A percentile compares a stretch with the other conserved stretches of the same genome.
Evolutionary conservation across 2,329 filamentous ascomycete genomes (phyloP).

Genomic region (Cercospora sp.): DNA sequence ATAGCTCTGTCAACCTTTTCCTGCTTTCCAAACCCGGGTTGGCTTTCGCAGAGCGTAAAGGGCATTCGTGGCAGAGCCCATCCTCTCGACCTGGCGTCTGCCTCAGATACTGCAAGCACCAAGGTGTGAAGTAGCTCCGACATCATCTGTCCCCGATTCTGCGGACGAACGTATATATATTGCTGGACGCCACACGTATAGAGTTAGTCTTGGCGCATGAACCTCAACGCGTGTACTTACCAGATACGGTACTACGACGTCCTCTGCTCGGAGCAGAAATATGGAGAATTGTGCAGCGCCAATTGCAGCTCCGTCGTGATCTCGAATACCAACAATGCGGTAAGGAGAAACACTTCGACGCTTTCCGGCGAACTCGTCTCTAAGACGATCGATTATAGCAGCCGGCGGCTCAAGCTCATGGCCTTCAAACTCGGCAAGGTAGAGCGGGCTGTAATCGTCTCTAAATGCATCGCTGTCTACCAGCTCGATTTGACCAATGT

Average conservation of each 20-base stretch:
- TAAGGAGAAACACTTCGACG: constrained; percentile 23
- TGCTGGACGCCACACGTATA: constrained; percentile 9
- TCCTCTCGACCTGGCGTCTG: constrained; percentile 18
- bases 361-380: constrained; percentile 18
- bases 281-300: constrained; percentile 31
- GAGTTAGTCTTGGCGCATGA: background rate
- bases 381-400: constrained; percentile 25
- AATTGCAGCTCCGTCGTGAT: constrained; percentile 22
- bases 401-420: constrained; percentile 27
- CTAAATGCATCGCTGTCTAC: constrained; percentile 21
- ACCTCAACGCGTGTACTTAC: background rate
- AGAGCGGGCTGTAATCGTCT: constrained; percentile 22
- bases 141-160: constrained; percentile 27
- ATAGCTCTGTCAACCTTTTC: constrained; percentile 14
- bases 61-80: constrained; percentile 17
- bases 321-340: constrained; percentile 26
- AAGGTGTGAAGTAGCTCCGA: constrained; percentile 30
- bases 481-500: constrained; percentile 26
- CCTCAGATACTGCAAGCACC: constrained; percentile 26
- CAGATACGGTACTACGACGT: constrained; percentile 27
- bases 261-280: constrained; percentile 16
- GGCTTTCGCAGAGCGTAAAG: constrained; percentile 31
- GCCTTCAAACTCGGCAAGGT: constrained; percentile 24
- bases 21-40: constrained; percentile 16
- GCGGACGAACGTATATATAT: constrained; percentile 28